Base-by-base conservation (phyloP, 805 yeast genomes). In the Ogataea parapolymorpha region DNA sequence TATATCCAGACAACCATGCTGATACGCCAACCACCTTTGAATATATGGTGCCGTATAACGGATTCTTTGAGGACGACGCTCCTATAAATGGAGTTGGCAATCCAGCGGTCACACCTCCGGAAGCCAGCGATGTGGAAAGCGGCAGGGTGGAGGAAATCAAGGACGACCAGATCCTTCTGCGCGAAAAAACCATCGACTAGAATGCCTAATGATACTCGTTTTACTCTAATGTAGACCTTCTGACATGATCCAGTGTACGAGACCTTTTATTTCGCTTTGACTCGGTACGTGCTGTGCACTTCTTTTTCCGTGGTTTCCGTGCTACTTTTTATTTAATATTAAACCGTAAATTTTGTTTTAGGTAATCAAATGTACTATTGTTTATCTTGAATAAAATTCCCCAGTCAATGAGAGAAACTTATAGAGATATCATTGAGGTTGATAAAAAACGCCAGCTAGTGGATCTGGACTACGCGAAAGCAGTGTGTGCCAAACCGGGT, bases 1-100 rank as follows among this genome's bases (percentile, higher is more conserved):
- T 54, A 10, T 53, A 53, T 30, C 59, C 60, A 5, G 53, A 45
- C 15, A 32, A 35, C 2, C 59, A 53, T 33, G 26, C 27, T 9
- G 56, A 53, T 30, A 37, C 55, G 4, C 58, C 60, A 26, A 48
- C 33, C 5, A 51, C 50, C 3, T 55, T 43, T 35, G 56, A 54
- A 30, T 50, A 54, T 32, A 54, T 54, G 59, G 52, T 38, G 25
- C 42, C 40, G n/a, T 25, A 33, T 1, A 45, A 51, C 43, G 60
- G 60, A 1, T 55, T 55, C 32, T 55, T 55, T 31, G 58, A 54
- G 18, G 59, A 54, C 5, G 59, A 55, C 32, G 45, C 37, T 32
- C 56, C 55, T 20, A 53, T 55, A 20, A 51, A 54, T 27, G 56
- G 54, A 11, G 59, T 54, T 22, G 53, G 57, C 8, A 36, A 44